phyloP scores from a whole-genome alignment of 495 filamentous ascomycete genomes.

The Pyronema omphalodes region DNA sequence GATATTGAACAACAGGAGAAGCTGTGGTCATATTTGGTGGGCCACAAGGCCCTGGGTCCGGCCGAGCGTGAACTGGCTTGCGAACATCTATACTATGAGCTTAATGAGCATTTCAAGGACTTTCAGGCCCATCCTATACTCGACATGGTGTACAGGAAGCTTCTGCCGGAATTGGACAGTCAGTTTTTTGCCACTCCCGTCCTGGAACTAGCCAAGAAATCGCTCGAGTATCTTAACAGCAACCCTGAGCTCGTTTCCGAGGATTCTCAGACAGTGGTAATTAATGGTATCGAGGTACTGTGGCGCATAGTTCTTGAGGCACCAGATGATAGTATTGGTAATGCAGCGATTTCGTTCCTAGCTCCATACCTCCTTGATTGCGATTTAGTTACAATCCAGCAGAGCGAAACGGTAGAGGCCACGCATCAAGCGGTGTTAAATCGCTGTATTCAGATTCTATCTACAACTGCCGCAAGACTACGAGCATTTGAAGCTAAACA shows the following conservation, averaged over 20 bases:
- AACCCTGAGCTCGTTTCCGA: slow-evolving; percentile 16
- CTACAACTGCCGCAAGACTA: slow-evolving; percentile 38
- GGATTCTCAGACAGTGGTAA: slow-evolving; percentile 27
- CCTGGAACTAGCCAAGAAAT: slow-evolving; percentile 19
- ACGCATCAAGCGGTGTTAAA: slow-evolving; percentile 66
- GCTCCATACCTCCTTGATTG: slow-evolving; percentile 56
- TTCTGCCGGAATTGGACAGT: slow-evolving; percentile 19
- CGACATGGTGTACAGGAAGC: slow-evolving; percentile 15
- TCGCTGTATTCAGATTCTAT: slow-evolving; percentile 59
- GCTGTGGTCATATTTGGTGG: slow-evolving; percentile 21
- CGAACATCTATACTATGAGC: slow-evolving; percentile 3
- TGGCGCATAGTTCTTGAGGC: slow-evolving; percentile 69
- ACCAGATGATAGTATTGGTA: slow-evolving; percentile 48
- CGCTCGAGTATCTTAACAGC: slow-evolving; percentile 20
- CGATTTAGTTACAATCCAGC: slow-evolving; percentile 3
- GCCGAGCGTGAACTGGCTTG: slow-evolving; percentile 20
- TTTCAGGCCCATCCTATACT: slow-evolving; percentile 16
- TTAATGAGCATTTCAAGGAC: slow-evolving; percentile 3
- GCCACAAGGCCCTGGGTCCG: slow-evolving; percentile 15
- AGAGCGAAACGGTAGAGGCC: slow-evolving; percentile 32
- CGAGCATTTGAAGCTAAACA: slow-evolving; percentile 19
- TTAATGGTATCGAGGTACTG: slow-evolving; percentile 53
- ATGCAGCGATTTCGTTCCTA: slow-evolving; percentile 45
- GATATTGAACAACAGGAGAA: slow-evolving; percentile 13
- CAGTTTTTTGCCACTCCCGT: slow-evolving; percentile 11